phyloP scores from a whole-genome alignment of 495 filamentous ascomycete genomes.

The Penicillium mononematosum region DNA sequence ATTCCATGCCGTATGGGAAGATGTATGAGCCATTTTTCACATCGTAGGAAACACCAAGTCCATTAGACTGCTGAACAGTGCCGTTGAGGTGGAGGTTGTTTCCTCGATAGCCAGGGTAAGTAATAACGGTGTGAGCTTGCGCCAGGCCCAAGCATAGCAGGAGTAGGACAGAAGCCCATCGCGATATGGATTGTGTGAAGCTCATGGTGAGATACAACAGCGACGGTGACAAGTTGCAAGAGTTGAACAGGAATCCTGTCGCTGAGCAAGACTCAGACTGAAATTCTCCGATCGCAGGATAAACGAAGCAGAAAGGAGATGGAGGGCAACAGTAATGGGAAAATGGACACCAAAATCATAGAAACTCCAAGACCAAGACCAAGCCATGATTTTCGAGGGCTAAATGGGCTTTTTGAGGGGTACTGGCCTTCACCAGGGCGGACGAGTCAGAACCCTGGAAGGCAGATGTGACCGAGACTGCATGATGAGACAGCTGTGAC shows the following conservation, averaged over 20 bases:
- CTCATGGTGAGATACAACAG: conserved; percentile 27
- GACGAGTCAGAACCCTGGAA: conserved; percentile 38
- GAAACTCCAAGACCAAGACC: conserved; percentile 33
- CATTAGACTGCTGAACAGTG: conserved; percentile 43
- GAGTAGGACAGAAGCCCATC: conserved; percentile 49
- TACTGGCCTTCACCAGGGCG: conserved; percentile 15
- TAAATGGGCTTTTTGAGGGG: conserved; percentile 42
- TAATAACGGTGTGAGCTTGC: conserved; percentile 82
- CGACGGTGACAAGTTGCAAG: not conserved
- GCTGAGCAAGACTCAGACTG: conserved; percentile 7
- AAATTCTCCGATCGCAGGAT: conserved; percentile 11
- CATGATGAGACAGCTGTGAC: conserved; percentile 24
- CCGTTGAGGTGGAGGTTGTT: conserved; percentile 85
- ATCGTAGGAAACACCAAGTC: conserved; percentile 46
- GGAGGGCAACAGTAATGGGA: conserved; percentile 1
- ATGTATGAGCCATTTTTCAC: conserved; percentile 40
- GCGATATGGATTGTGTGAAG: conserved; percentile 41
- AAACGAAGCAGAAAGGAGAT: not conserved
- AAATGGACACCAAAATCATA: conserved; percentile 17
- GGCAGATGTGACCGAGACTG: conserved; percentile 38
- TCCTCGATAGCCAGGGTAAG: conserved; percentile 92
- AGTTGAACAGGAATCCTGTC: conserved; percentile 6
- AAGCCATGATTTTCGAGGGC: conserved; percentile 28
- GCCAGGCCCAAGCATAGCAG: conserved; percentile 52
- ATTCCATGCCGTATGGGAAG: conserved; percentile 94